Evolutionary conservation across 805 yeast species (phyloP), one percentile per base, ranked within the genome.

Genomic region (Hanseniaspora singularis): DNA sequence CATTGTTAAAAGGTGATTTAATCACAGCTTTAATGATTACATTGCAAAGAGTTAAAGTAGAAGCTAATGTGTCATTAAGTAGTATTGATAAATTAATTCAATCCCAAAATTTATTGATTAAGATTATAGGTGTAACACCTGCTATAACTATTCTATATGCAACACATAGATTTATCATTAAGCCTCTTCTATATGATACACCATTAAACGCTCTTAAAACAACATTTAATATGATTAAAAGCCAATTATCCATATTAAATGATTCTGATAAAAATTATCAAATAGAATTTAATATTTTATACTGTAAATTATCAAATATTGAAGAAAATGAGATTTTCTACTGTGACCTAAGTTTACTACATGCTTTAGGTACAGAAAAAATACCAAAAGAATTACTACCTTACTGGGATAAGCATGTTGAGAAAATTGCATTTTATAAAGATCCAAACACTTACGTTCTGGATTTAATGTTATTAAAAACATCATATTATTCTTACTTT

Each of bases 1-100:
- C 79, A 31, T 49, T 87, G 2, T 49, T 65, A 2, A 63, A 64
- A 12, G 98, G 97, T 3, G 75, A 78, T 49, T 70, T 89, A 52
- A 62, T 87, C 8, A 71, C 95, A 46, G 77, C 88, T 14, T 61
- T 92, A 38, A 65, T 92, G 56, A 88, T 89, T 51, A 97, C 92
- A 62, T 69, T 92, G n/a, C 98, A 89, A 61, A 89, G 92, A 64
- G 81, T 95, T 11, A 89, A 89, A 63, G 96, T 92, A 6, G 98
- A 89, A 60, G 95, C 95, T 8, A 87, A 83, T 31, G 67, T 87
- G 4, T 97, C 96, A 0, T 73, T 89, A 51, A 76, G 73, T 54
- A 97, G 97, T 8, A 88, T 92, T 51, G 97, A 92, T 63, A 80
- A 83, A 58, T 67, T 89, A 53, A 70, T 92, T 38, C 81, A 86